Conservation (phyloP, 192 early-diverging fungal species). For the Oehlia diaphana region DNA sequence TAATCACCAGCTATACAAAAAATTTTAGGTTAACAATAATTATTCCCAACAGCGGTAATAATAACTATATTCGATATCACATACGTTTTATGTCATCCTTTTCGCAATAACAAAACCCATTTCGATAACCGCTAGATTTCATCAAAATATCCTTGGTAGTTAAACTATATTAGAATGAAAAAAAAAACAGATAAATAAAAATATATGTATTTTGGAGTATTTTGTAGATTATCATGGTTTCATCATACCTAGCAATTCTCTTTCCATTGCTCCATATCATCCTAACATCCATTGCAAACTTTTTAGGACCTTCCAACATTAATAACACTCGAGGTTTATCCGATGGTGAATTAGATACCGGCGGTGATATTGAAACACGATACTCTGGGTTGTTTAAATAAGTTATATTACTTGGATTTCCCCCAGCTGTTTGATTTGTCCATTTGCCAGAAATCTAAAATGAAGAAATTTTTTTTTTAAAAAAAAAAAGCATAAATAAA, state of each 20-base stretch:
- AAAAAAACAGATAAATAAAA: conserved; percentile 22
- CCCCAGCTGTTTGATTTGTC: conserved; percentile 76
- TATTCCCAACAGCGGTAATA: not conserved
- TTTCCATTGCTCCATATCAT: conserved; percentile 69
- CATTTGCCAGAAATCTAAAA: conserved; percentile 63
- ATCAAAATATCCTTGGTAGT: conserved; percentile 59
- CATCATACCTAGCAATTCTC: conserved; percentile 59
- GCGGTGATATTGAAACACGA: conserved; percentile 54
- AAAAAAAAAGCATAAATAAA: not conserved
- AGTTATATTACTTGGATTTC: conserved; percentile 65
- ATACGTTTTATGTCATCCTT: conserved; percentile 58
- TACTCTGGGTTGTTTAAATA: conserved; percentile 84
- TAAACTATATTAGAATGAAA: conserved; percentile 39
- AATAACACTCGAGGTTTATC: conserved; percentile 37
- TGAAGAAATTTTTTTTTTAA: not conserved
- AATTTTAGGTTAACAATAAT: not conserved
- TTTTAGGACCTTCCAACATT: conserved; percentile 69
- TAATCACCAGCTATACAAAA: conserved; percentile 64
- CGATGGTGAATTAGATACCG: conserved; percentile 27
- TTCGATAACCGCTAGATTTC: conserved; percentile 73
- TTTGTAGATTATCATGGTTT: too few relatives aligned
- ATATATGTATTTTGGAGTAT: not conserved
- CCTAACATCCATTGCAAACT: conserved; percentile 65
- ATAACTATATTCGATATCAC: conserved; percentile 2
- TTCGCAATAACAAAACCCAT: conserved; percentile 74